Evolutionary conservation across 306 rosid genomes (phyloP), one percentile per base, ranked within the genome.

Genomic region (Pterocarpus santalinus): DNA sequence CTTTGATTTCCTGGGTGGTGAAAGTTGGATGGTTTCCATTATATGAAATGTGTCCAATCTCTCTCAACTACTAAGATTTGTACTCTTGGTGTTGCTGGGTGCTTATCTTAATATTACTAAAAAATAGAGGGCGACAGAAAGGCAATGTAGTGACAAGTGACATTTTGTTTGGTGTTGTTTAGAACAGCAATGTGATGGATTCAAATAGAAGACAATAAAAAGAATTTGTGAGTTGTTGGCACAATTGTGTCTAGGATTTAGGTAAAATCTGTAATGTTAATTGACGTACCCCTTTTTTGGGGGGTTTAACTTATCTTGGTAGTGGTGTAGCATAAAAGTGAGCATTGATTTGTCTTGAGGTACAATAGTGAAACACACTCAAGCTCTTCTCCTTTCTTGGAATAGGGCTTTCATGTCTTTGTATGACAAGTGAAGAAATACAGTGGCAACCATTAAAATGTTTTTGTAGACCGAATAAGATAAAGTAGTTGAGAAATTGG

Each of bases 31-130:
- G 52, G n/a, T 32, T 65, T 61, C 14, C 8, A 13, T 2, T 28
- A 30, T 56, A 11, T 60, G 33, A 70, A 60, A 13, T 39, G 4
- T 16, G 28, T n/a, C 28, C 61, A 55, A 3, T 80, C 32, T 63
- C 38, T 80, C 65, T 44, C 30, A 8, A 13, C 8, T 13, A 14
- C 65, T 53, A 22, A 17, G 74, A 55, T 57, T 57, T 33, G 3
- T 44, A 9, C 22, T 55, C 13, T 74, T 73, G 17, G 66, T 4
- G 41, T 10, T 51, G 76, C 35, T 58, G 4, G 16, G 15, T 38
- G 60, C 49, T 52, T 30, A 73, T 80, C 22, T 16, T 38, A 36
- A 78, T 81, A 9, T 55, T 65, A 22, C 69, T 14, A 67, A 47
- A 47, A 22, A 43, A 57, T 34, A 51, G 68, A 61, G 38, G 3